Base-by-base conservation (phyloP, 306 rosid species). In the Dalbergia cochinchinensis region DNA sequence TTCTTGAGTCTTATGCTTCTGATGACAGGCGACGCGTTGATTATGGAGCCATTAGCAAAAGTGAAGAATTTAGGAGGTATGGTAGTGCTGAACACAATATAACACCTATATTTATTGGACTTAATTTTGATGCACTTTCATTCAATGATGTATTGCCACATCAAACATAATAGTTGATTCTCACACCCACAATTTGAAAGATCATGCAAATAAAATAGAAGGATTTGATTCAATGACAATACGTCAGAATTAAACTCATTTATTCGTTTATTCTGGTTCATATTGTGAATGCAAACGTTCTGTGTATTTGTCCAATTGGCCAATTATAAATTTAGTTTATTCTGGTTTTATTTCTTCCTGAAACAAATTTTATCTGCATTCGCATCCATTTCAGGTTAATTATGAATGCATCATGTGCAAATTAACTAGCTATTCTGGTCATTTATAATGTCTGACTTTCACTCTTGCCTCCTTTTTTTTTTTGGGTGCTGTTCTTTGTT, bases 31-130 rank as follows among this genome's bases (percentile, higher is more conserved):
- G 60, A 54, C 86, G 60, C 68, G 80, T 95, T 37, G 97, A 95
- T 85, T 95, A 93, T 78, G 79, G 12, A 2, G 90, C 90, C 83
- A 88, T 96, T 65, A 87, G 96, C 87, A 89, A 83, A 88, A 93
- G 97, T 6, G 97, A 96, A 88, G 98, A 96, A 65, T 96, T 96
- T 71, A 91, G 99, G 58, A 95, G 99, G 99, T 91, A 82, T 51
- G 74, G 12, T n/a, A 7, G 57, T 55, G 37, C 31, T 55, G 51
- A 20, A 26, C 2, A 26, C 31, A 26, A 26, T 26, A 26, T 26
- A 26, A 26, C 31, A 26, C 31, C 31, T 26, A 26, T 26, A 0
- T 26, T 26, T 26, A 26, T 26, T 26, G 31, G 31, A 26, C 2
- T 26, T 26, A 26, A 26, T 26, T 26, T 26, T 26, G 31, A 26